phyloP scores from a whole-genome alignment of 257 asterid genomes.

The Ehretia macrophylla region DNA sequence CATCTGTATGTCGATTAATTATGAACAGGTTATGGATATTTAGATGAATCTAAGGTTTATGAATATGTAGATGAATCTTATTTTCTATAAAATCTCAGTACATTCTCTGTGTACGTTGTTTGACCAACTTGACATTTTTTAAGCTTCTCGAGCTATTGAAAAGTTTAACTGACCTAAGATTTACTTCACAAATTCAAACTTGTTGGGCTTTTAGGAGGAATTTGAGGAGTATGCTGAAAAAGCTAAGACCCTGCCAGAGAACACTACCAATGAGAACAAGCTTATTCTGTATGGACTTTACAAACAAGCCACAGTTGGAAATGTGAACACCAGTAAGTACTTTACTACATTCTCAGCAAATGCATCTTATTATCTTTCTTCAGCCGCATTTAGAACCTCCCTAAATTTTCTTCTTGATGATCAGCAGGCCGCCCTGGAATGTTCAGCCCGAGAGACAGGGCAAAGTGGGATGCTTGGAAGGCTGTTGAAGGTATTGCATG shows the following conservation, averaged over 20 bases:
- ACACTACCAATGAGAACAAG: constrained; percentile 59
- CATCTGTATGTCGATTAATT: too few species aligned
- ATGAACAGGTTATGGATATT: too few species aligned
- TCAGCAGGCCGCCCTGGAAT: constrained; percentile 86
- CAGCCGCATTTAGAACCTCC: not conserved
- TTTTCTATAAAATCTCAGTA: too few species aligned
- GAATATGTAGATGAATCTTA: too few species aligned
- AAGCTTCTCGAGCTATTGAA: too few species aligned
- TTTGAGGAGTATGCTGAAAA: constrained; percentile 85
- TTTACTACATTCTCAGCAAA: not conserved
- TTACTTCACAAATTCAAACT: not conserved
- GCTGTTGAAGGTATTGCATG: constrained; percentile 68
- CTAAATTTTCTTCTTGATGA: not conserved
- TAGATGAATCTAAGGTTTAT: too few species aligned
- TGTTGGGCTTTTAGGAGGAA: constrained; percentile 55
- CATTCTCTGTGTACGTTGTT: too few species aligned
- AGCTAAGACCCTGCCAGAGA: constrained; percentile 81
- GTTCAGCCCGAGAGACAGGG: constrained; percentile 70
- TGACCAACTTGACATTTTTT: too few species aligned
- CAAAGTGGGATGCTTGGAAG: constrained; percentile 99
- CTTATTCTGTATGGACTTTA: constrained; percentile 82
- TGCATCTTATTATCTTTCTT: not conserved
- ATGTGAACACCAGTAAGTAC: constrained; percentile 68
- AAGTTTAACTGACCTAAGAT: not conserved
- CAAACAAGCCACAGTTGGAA: constrained; percentile 83